Base-by-base conservation (phyloP, 2,329 filamentous ascomycete genomes). In the Exutisphaerella laricina region DNA sequence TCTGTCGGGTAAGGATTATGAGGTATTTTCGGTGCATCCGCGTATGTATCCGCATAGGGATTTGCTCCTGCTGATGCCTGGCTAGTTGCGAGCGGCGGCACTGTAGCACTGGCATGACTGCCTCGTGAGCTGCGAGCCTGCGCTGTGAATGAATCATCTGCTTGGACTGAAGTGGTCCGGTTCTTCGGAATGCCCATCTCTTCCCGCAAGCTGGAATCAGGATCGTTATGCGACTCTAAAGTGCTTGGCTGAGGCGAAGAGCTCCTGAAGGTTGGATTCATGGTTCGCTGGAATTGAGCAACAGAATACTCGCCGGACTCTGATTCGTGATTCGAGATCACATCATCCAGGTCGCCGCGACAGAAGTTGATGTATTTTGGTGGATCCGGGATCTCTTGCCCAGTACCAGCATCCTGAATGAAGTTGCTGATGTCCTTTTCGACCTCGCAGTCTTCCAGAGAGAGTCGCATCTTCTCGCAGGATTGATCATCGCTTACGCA, bases 361-460 rank as follows among this genome's bases (percentile, higher is more conserved):
- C 88, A 94, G 66, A 97, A 98, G 71, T 98, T 96, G 78, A 98
- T 96, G 65, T 96, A 98, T 65, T 88, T 96, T 31, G 92, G 92
- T 17, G 92, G 80, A 64, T 96, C 92, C 1, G 92, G 94, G 34
- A 98, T 98, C 64, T 98, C 94, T 65, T 97, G 90, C 4, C 92
- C 89, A 2, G 92, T 98, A 16, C 90, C 90, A 51, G 70, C 78
- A 35, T 94, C 88, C 50, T 77, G 84, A 68, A 98, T 98, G 70
- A 98, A 98, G 50, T 68, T 72, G 16, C 80, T 70, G 50, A 98
- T 96, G 63, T 98, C 94, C 64, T 90, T 94, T 64, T 96, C 89
- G 2, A 98, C 92, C 58, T 98, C 92, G 69, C 94, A 94, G 59
- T 86, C 85, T 68, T 98, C 94, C 2, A 98, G 74, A 0, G 90